Evolutionary conservation across 2,329 filamentous ascomycete genomes (phyloP), one percentile per base, ranked within the genome.

Genomic region (Alternaria alternata): DNA sequence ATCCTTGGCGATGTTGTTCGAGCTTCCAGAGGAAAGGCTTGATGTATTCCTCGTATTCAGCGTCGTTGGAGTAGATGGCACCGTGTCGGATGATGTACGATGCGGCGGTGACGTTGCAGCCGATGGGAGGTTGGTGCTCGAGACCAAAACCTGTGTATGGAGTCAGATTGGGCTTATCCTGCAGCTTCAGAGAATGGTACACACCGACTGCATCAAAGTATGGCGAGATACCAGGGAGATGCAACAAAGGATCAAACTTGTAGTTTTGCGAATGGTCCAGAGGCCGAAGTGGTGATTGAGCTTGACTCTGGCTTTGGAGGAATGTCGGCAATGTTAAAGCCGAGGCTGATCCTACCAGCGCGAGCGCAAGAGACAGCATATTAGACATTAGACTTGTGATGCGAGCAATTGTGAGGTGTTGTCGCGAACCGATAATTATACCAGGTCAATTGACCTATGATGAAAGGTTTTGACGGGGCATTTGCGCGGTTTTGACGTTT

Each of bases 11-110:
- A 80, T 84, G 71, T 39, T 89, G 88, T 53, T 83, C 78, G n/a
- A 89, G 77, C 73, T 90, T 91, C 60, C 79, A 68, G 1, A 81
- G 73, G 61, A 85, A 84, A 0, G 82, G 82, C 59, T 82, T 80
- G 55, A 85, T 80, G 67, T 81, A 85, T 24, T 76, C 72, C 54
- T 84, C 82, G 59, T 83, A 85, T 63, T 84, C 82, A 62, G 81
- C 81, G 55, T 83, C 81, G 55, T 85, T 84, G 42, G 81, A 78
- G 57, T 82, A 82, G 59, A 84, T 84, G 24, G 82, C 81, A 5
- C 81, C 82, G 64, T 84, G 82, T 8, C 82, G 78, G 22, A 83
- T 74, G 12, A 84, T 79, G 67, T 84, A 83, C 4, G 81, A 81
- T 14, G 81, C 82, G 24, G 79, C 75, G 4, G 79, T 83, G 38